Evolutionary conservation across 257 asterid species (phyloP), one percentile per base, ranked within the genome.

Genomic region (Avicennia marina): DNA sequence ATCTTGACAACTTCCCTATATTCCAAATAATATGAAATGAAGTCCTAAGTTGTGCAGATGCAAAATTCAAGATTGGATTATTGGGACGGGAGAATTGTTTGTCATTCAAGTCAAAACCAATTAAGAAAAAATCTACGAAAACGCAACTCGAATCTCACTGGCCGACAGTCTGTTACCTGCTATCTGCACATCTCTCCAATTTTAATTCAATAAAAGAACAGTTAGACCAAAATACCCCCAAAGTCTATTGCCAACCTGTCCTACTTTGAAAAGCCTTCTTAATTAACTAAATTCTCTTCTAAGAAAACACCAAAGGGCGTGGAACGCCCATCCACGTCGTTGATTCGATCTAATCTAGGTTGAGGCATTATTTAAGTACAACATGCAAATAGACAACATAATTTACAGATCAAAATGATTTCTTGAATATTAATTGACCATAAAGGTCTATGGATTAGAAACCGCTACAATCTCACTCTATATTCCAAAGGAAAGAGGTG

Each of bases 231-330:
- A 42, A 29, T 2, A 29, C 33, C n/a, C 58, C 64, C 25, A 41
- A 4, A 64, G 72, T 76, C 81, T 50, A 68, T 42, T 58, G 75
- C 81, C 74, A 77, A 66, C 82, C 81, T 75, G 80, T 71, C 75
- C 69, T 64, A 52, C 58, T 24, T 68, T 44, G 76, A 70, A 72
- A 75, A 66, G 38, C 66, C 51, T 68, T 63, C 68, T 33, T 49
- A 62, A 45, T 58, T 61, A 29, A 29, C 5, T 51, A 67, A n/a
- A n/a, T n/a, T n/a, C n/a, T n/a, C n/a, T n/a, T n/a, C n/a, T n/a
- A n/a, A n/a, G n/a, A n/a, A n/a, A n/a, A n/a, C n/a, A n/a, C n/a
- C n/a, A n/a, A n/a, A n/a, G n/a, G n/a, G n/a, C n/a, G n/a, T n/a
- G n/a, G n/a, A n/a, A n/a, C n/a, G n/a, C n/a, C n/a, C n/a, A n/a